Evolutionary conservation across 306 rosid species (phyloP).

Genomic region (Trifolium fragiferum): DNA sequence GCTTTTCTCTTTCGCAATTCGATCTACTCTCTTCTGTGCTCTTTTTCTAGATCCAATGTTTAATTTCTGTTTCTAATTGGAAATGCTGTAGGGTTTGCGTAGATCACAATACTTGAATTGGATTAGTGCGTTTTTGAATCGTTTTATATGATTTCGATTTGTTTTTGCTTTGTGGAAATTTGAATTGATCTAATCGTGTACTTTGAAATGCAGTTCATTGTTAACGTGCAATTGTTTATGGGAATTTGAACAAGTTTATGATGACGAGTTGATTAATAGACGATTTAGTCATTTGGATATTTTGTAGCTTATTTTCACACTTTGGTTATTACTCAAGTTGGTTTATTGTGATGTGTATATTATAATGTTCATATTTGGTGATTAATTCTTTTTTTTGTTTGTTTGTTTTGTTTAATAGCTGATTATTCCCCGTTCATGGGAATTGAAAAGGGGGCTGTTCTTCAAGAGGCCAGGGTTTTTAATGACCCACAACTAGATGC

Average conservation of each 20-base stretch:
- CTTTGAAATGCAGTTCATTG: conserved; percentile 47
- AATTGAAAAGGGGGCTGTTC: conserved; percentile 96
- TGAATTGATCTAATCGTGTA: conserved; percentile 26
- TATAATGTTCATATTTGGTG: conserved; percentile 1
- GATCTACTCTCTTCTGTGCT: conserved; percentile 36
- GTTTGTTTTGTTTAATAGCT: conserved; percentile 49
- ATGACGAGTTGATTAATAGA: conserved; percentile 37
- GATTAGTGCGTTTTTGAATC: conserved; percentile 38
- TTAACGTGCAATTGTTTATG: conserved; percentile 26
- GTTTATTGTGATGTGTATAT: not conserved
- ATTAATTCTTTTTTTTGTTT: conserved; percentile 36
- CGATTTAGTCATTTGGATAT: conserved; percentile 38
- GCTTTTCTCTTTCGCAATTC: conserved; percentile 27
- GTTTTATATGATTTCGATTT: conserved; percentile 40
- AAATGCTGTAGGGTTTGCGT: conserved; percentile 27
- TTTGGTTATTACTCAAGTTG: conserved; percentile 9
- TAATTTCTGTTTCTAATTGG: conserved; percentile 17
- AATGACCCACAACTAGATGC: conserved; percentile 97
- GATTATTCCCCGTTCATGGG: conserved; percentile 95
- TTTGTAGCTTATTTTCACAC: conserved; percentile 30
- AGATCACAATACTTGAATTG: conserved; percentile 40
- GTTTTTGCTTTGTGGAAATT: not conserved
- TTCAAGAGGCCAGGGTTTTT: conserved; percentile 98
- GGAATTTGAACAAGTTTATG: conserved; percentile 39
- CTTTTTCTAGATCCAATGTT: conserved; percentile 61